Conservation (phyloP, 371 early-diverging fungal genomes). For the Mucor circinelloides region DNA sequence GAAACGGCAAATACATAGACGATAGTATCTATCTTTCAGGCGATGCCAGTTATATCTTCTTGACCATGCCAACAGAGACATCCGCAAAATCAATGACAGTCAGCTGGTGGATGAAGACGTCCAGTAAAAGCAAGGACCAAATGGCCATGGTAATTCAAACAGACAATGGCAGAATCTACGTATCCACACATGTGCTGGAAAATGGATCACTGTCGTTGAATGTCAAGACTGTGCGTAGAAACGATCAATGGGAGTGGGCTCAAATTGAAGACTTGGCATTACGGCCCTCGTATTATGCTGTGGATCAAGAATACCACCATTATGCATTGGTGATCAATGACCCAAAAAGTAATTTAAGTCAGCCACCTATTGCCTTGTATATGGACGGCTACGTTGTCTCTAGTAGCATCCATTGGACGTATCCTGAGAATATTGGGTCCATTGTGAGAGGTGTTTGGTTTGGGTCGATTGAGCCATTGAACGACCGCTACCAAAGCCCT, state of each 20-base stretch:
- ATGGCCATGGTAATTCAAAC: conserved; percentile 47
- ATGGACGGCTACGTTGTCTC: conserved; percentile 45
- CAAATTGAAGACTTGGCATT: conserved; percentile 22
- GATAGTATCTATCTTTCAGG: conserved; percentile 36
- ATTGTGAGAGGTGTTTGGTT: conserved; percentile 48
- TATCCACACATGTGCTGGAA: conserved; percentile 23
- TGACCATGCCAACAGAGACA: conserved; percentile 36
- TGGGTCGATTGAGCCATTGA: conserved; percentile 48
- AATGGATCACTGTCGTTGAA: conserved; percentile 20
- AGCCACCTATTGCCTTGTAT: conserved; percentile 34
- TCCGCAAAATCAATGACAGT: conserved; percentile 33
- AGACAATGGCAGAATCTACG: conserved; percentile 39
- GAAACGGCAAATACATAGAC: conserved; percentile 24
- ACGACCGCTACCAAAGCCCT: conserved; percentile 41
- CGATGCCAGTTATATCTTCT: conserved; percentile 38
- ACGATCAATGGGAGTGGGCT: conserved; percentile 32
- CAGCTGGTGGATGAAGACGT: conserved; percentile 52
- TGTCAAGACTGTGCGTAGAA: conserved; percentile 27
- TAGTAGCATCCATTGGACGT: conserved; percentile 31
- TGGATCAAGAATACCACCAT: conserved; percentile 40
- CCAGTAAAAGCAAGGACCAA: conserved; percentile 19
- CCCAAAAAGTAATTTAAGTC: neutral
- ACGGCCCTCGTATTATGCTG: conserved; percentile 30
- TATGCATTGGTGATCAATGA: conserved; percentile 35
- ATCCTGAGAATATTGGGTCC: conserved; percentile 21